phyloP scores from a whole-genome alignment of 2,329 filamentous ascomycete species.

The Cladobotryum protrusum region DNA sequence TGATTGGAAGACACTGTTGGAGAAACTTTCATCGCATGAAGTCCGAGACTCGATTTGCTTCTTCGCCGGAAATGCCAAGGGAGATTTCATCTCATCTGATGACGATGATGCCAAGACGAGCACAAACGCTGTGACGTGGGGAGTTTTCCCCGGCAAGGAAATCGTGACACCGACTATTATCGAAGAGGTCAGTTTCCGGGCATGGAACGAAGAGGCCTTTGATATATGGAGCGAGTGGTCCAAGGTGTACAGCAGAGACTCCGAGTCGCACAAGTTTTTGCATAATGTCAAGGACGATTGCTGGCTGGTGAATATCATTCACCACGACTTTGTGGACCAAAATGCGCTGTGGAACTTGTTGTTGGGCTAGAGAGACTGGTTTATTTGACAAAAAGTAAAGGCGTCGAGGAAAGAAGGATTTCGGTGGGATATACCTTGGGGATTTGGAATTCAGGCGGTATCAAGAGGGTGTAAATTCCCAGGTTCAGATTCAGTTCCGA shows the following conservation, averaged over 20 bases:
- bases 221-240: constrained; percentile 94
- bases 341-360: constrained; percentile 69
- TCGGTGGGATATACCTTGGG: too few relatives aligned
- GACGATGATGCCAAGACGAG: constrained; percentile 40
- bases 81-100: constrained; percentile 73
- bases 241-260: constrained; percentile 72
- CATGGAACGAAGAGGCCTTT: constrained; percentile 95
- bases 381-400: neutral
- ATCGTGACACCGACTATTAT: constrained; percentile 96
- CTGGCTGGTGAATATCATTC: constrained; percentile 89
- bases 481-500: constrained; percentile 1
- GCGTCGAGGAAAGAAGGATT: neutral
- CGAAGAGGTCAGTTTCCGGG: constrained; percentile 86
- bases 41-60: constrained; percentile 68
- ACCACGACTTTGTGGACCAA: constrained; percentile 67
- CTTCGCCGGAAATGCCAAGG: constrained; percentile 74
- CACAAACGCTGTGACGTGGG: constrained; percentile 96
- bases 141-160: constrained; percentile 90
- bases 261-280: constrained; percentile 65
- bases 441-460: too few relatives aligned
- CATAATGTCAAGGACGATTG: constrained; percentile 60
- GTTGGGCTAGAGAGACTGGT: constrained; percentile 26
- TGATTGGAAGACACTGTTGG: constrained; percentile 64
- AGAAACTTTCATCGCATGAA: constrained; percentile 53
- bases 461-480: neutral